Conservation (phyloP, 805 yeast species). For the Saturnispora serradocipensis region DNA sequence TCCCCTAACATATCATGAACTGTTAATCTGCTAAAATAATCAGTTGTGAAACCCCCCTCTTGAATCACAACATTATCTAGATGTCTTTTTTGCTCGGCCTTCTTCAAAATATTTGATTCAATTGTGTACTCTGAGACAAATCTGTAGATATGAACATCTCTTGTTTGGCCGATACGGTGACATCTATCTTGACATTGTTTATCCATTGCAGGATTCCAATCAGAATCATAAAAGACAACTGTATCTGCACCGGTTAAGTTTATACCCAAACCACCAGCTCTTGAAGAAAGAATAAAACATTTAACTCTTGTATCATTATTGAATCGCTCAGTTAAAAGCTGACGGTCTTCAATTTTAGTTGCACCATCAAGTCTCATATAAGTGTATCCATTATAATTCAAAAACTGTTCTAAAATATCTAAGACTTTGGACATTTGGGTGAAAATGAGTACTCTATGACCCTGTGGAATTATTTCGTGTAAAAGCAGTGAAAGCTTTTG, state of each 20-base stretch:
- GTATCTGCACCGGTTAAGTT: conserved; percentile 98
- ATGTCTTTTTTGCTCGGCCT: conserved; percentile 91
- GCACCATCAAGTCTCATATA: conserved; percentile 96
- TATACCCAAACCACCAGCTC: conserved; percentile 98
- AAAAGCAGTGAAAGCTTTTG: conserved; percentile 73
- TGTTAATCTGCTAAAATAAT: conserved; percentile 81
- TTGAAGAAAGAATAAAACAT: conserved; percentile 83
- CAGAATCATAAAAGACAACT: conserved; percentile 95
- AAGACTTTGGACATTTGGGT: conserved; percentile 97
- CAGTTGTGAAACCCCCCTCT: conserved; percentile 97
- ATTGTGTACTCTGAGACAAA: conserved; percentile 94
- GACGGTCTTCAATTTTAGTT: conserved; percentile 95
- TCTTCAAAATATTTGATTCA: conserved; percentile 86
- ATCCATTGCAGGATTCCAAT: conserved; percentile 99
- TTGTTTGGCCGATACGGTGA: conserved; percentile 96
- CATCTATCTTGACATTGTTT: conserved; percentile 98
- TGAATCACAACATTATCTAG: conserved; percentile 92
- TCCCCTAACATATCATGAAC: conserved; percentile 79
- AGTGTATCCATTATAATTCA: conserved; percentile 89
- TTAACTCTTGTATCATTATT: conserved; percentile 80
- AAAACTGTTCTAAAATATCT: conserved; percentile 85
- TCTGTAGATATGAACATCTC: conserved; percentile 95
- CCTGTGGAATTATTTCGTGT: conserved; percentile 70
- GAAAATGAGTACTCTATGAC: conserved; percentile 90
- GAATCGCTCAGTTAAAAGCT: conserved; percentile 84